Conservation (phyloP, 768 basidiomycete genomes). For the Mycena alexandri region DNA sequence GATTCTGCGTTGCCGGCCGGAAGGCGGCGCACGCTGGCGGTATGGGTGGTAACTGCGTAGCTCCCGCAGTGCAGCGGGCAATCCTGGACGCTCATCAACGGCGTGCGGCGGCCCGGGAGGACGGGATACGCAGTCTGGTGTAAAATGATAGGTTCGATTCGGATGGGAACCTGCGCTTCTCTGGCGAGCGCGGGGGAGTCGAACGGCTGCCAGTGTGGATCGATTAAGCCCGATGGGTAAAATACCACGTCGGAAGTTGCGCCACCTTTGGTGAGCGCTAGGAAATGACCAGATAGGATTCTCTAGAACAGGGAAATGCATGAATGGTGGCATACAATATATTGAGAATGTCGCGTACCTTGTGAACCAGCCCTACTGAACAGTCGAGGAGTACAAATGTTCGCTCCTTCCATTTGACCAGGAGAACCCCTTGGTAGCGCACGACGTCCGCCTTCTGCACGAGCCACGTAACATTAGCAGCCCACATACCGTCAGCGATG, state of each 20-base stretch:
- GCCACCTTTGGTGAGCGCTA: constrained; percentile 16
- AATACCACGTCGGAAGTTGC: constrained; percentile 11
- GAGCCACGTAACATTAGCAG: too few species aligned
- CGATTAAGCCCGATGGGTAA: constrained; percentile 15
- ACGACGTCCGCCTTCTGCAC: too few species aligned
- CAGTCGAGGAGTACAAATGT: background rate
- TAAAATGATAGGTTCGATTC: constrained; percentile 5
- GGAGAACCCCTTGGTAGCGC: background rate
- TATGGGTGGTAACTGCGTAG: constrained; percentile 23
- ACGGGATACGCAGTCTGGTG: constrained; percentile 20
- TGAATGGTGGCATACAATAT: background rate
- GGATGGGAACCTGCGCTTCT: constrained; percentile 1
- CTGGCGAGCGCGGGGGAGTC: constrained; percentile 7
- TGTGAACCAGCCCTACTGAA: background rate
- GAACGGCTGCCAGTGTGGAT: constrained; percentile 18
- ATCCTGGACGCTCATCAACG: constrained; percentile 21
- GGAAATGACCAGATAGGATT: constrained; percentile 16
- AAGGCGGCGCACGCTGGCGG: constrained; percentile 7
- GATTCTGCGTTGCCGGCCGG: constrained; percentile 3
- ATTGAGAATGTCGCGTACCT: background rate
- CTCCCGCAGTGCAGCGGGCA: constrained; percentile 22
- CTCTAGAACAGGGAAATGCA: background rate
- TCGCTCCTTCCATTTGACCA: constrained; percentile 4
- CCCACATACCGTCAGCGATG: constrained; percentile 20
- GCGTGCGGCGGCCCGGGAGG: constrained; percentile 23